Evolutionary conservation across 1,139 yeast genomes (phyloP).

Genomic region (Candida sanyaensis): DNA sequence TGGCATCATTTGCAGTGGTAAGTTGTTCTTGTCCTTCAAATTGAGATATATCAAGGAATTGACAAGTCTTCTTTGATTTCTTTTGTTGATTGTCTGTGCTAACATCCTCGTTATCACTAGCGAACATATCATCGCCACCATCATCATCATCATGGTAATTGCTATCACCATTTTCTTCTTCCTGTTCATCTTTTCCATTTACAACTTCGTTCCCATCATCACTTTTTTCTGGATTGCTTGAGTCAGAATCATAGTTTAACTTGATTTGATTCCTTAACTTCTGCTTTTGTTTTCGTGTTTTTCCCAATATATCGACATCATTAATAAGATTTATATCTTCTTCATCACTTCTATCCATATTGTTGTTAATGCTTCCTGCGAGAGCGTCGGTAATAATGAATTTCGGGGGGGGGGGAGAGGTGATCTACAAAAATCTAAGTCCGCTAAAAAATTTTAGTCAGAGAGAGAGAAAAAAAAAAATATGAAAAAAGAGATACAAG

Average conservation of each 20-base stretch:
- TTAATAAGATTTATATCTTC: constrained; percentile 11
- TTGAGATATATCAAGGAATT: background rate
- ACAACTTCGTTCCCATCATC: constrained; percentile 30
- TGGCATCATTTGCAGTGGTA: background rate
- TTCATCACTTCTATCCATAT: constrained; percentile 13
- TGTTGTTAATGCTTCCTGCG: background rate
- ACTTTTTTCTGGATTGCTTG: constrained; percentile 15
- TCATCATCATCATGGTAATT: constrained; percentile 27
- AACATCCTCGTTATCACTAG: constrained; percentile 2
- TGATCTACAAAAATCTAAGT: background rate
- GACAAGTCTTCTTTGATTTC: background rate
- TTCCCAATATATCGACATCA: constrained; percentile 26
- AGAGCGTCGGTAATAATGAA: too few species aligned
- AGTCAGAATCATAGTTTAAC: constrained; percentile 29
- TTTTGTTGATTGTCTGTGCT: background rate
- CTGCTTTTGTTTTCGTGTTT: constrained; percentile 22
- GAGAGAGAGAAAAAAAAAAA: too few species aligned
- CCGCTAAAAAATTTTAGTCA: background rate
- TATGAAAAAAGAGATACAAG: background rate
- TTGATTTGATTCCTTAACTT: constrained; percentile 22
- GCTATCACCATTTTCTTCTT: too few species aligned
- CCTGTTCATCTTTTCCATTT: constrained; percentile 12
- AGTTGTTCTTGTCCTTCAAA: background rate
- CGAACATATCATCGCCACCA: constrained; percentile 11
- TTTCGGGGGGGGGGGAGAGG: too few species aligned